A percentile compares a stretch with the other conserved stretches of the same genome.
These are phyloP conservation scores for Tuber brumale DNA, from an alignment of 495 filamentous ascomycete genomes.

Conservation along the genomic window DNA sequence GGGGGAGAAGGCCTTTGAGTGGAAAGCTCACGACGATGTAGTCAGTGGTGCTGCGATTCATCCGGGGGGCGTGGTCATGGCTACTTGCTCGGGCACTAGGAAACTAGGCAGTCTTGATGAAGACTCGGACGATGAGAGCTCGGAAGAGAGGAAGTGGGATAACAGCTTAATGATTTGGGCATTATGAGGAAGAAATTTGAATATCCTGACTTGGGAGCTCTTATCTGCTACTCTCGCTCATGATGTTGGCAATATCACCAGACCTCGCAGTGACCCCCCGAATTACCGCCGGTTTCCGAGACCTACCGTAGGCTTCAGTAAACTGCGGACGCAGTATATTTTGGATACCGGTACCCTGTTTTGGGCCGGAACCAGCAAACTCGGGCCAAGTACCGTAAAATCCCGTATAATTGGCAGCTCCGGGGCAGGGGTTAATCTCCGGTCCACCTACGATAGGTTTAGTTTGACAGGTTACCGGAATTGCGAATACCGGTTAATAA, in stretches of 20 bases:
- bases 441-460: too few relatives aligned
- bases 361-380: neutral
- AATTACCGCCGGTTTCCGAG: neutral
- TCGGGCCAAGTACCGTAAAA: neutral
- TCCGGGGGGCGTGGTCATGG: constrained; percentile 30
- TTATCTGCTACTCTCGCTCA: neutral
- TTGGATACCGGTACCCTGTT: too few relatives aligned
- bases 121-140: constrained; percentile 8
- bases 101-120: constrained; percentile 12
- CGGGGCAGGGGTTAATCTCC: too few relatives aligned
- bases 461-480: too few relatives aligned
- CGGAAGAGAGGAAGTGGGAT: constrained; percentile 21
- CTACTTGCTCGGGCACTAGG: constrained; percentile 39
- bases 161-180: constrained; percentile 40
- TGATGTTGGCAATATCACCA: neutral
- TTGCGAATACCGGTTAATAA: too few relatives aligned
- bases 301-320: neutral
- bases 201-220: neutral
- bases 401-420: too few relatives aligned
- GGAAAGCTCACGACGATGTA: constrained; percentile 43
- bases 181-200: constrained; percentile 3
- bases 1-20: constrained; percentile 25
- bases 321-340: neutral
- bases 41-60: constrained; percentile 35
- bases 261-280: neutral